Evolutionary conservation across 2,329 filamentous ascomycete genomes (phyloP).

Genomic region (Aspergillus hortae): DNA sequence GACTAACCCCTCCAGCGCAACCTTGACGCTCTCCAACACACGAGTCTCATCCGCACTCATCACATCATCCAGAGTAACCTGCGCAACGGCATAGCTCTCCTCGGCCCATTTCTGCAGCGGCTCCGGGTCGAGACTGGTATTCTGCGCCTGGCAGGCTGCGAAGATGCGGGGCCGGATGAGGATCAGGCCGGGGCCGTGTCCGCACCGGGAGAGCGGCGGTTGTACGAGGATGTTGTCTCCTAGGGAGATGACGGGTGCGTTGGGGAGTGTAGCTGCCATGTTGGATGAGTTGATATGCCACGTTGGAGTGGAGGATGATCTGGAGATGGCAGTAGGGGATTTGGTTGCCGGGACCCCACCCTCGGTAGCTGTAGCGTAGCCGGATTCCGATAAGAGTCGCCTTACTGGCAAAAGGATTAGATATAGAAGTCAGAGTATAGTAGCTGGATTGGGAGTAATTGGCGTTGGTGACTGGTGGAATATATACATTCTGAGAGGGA

Average conservation of each 20-base stretch:
- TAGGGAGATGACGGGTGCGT: neutral
- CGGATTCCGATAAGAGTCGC: no score
- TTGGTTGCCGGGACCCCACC: no score
- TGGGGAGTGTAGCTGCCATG: neutral
- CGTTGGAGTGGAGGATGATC: no score
- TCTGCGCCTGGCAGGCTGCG: constrained; percentile 25
- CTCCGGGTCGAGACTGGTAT: constrained; percentile 49
- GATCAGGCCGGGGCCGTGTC: constrained; percentile 48
- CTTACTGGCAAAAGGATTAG: no score
- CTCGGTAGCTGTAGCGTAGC: no score
- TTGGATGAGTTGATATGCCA: neutral
- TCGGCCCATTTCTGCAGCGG: constrained; percentile 67
- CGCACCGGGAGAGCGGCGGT: constrained; percentile 49
- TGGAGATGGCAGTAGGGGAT: no score
- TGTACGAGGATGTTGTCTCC: constrained; percentile 16
- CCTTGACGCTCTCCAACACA: constrained; percentile 8
- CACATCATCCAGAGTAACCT: constrained; percentile 38
- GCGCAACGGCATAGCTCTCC: constrained; percentile 62
- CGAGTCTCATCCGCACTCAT: constrained; percentile 10
- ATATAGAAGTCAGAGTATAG: no score
- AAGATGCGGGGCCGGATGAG: constrained; percentile 38
- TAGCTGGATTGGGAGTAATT: no score
- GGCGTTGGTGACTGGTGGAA: no score
- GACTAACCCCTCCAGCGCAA: constrained; percentile 13
- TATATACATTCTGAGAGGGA: no score